These are phyloP conservation scores for Casuarina cunninghamiana DNA, from an alignment of 306 rosid genomes.

Conservation along the genomic window DNA sequence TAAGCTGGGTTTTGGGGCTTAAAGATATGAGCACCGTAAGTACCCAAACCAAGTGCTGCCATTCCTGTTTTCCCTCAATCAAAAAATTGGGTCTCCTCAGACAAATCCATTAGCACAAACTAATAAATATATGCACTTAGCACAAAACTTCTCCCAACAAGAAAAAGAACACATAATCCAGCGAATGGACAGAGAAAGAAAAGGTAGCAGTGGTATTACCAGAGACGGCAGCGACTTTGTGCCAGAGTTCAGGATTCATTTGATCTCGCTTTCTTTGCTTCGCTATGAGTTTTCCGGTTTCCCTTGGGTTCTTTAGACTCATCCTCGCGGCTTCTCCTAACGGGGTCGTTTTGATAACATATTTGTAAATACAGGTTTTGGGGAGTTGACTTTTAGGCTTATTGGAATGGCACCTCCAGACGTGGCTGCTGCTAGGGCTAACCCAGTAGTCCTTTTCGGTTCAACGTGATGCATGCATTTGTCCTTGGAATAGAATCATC, in stretches of 20 bases:
- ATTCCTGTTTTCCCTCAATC: conserved; percentile 52
- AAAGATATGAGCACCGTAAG: conserved; percentile 85
- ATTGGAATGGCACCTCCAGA: too few species aligned
- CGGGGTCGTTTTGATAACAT: neutral
- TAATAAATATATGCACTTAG: neutral
- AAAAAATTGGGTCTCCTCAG: conserved; percentile 8
- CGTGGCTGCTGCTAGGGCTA: too few species aligned
- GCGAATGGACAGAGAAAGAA: neutral
- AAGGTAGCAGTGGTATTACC: conserved; percentile 36
- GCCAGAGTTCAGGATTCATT: conserved; percentile 81
- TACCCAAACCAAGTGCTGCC: conserved; percentile 86
- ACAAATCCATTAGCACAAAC: neutral
- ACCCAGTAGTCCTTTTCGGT: neutral
- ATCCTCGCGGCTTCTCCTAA: neutral
- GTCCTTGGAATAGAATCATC: too few species aligned
- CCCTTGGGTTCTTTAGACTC: neutral
- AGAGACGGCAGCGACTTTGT: conserved; percentile 84
- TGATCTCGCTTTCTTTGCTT: neutral
- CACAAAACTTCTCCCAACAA: neutral
- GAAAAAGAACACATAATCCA: neutral
- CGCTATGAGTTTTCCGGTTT: neutral
- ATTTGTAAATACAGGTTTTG: too few species aligned
- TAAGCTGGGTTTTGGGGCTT: conserved; percentile 77
- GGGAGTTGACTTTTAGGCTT: neutral
- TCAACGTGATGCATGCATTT: too few species aligned